These are phyloP conservation scores for Ogataea chonburiensis DNA, from an alignment of 805 yeast genomes.

Conservation along the genomic window DNA sequence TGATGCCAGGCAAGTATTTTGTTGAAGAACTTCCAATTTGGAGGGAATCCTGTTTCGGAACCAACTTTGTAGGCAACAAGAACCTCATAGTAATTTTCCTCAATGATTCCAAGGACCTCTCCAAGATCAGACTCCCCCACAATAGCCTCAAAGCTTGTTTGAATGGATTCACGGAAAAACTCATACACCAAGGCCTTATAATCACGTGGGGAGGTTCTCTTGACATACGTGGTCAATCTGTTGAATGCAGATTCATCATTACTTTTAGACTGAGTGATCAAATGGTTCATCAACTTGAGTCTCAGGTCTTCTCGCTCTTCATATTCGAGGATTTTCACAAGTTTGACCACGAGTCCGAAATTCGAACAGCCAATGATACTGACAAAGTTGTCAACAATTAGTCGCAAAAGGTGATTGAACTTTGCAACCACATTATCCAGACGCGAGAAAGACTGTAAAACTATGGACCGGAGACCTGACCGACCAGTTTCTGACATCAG, in stretches of 20 bases:
- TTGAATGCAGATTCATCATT: slow-evolving; percentile 12
- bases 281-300: slow-evolving; percentile 24
- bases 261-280: slow-evolving; percentile 14
- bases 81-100: slow-evolving; percentile 79
- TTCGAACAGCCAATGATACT: slow-evolving; percentile 75
- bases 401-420: slow-evolving; percentile 64
- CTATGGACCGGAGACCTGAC: slow-evolving; percentile 67
- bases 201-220: slow-evolving; percentile 49
- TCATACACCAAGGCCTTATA: slow-evolving; percentile 62
- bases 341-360: slow-evolving; percentile 61
- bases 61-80: slow-evolving; percentile 62
- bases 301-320: slow-evolving; percentile 81
- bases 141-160: slow-evolving; percentile 67
- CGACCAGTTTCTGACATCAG: slow-evolving; percentile 44
- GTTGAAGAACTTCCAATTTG: slow-evolving; percentile 68
- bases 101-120: slow-evolving; percentile 61
- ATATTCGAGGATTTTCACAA: slow-evolving; percentile 72
- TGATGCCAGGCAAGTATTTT: slow-evolving; percentile 67
- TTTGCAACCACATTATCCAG: slow-evolving; percentile 47
- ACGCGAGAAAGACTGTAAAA: slow-evolving; percentile 54
- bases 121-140: slow-evolving; percentile 48
- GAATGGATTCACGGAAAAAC: slow-evolving; percentile 57
- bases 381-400: slow-evolving; percentile 58
- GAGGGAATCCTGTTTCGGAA: slow-evolving; percentile 61
- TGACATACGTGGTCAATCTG: slow-evolving; percentile 36